These are phyloP conservation scores for Berberis vulgaris DNA, from an alignment of 164 flowering plant genomes.

Conservation along the genomic window DNA sequence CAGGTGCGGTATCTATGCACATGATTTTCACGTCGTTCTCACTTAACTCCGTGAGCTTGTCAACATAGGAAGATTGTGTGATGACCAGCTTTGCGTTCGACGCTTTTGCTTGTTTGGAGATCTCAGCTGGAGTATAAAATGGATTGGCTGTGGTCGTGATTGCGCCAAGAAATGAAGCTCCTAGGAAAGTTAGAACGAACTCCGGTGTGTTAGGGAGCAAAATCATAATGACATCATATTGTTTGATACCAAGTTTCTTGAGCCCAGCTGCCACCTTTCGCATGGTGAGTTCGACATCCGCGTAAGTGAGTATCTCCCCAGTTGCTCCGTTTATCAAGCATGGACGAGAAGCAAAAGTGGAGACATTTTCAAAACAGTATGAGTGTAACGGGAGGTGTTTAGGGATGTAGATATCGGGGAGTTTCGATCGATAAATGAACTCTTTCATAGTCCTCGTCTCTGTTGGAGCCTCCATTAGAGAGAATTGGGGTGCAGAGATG, in stretches of 20 bases:
- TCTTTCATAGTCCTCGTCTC: slow-evolving; percentile 16
- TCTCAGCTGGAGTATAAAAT: slow-evolving; percentile 59
- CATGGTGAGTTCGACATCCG: slow-evolving; percentile 53
- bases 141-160: slow-evolving; percentile 76
- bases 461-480: slow-evolving; percentile 4
- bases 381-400: slow-evolving; percentile 66
- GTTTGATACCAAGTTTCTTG: slow-evolving; percentile 39
- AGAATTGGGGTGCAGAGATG: background rate
- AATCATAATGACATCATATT: slow-evolving; percentile 71
- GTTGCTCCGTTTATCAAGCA: slow-evolving; percentile 69
- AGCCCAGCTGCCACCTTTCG: slow-evolving; percentile 65
- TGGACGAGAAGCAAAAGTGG: slow-evolving; percentile 35
- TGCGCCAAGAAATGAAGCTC: slow-evolving; percentile 72
- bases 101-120: slow-evolving; percentile 59
- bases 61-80: slow-evolving; percentile 44
- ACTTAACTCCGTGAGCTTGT: slow-evolving; percentile 35
- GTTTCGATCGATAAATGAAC: slow-evolving; percentile 69
- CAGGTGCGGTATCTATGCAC: slow-evolving; percentile 38
- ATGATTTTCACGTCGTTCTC: slow-evolving; percentile 34
- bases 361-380: slow-evolving; percentile 69
- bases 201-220: slow-evolving; percentile 74
- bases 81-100: slow-evolving; percentile 41
- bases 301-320: slow-evolving; percentile 40
- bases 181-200: slow-evolving; percentile 74
- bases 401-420: slow-evolving; percentile 80